Evolutionary conservation across 2,329 filamentous ascomycete genomes (phyloP).

Genomic region (Dactylonectria estremocensis): DNA sequence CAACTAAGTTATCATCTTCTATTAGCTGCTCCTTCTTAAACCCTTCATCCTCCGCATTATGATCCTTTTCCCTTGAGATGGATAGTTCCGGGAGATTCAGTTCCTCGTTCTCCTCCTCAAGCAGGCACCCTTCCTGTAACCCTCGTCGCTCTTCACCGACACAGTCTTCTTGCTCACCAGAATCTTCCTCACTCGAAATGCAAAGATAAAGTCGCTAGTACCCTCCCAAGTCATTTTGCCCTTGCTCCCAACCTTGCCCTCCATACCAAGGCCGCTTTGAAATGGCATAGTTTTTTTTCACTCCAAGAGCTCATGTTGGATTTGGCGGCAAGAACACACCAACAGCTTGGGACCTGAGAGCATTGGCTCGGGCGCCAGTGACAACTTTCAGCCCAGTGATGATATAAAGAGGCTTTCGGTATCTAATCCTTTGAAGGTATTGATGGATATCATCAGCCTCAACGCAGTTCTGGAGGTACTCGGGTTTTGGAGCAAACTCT

Average conservation of each 20-base stretch:
- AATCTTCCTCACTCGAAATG: constrained; percentile 28
- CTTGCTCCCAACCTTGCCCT: background rate
- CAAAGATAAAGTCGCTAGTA: constrained; percentile 31
- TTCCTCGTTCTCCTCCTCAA: constrained; percentile 1
- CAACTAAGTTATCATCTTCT: background rate
- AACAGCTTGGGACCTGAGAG: background rate
- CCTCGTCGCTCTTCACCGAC: background rate
- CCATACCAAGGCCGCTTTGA: background rate
- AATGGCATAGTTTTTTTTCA: background rate
- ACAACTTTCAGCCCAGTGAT: constrained; percentile 32
- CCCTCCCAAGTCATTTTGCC: constrained; percentile 16
- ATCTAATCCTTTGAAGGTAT: constrained; percentile 2
- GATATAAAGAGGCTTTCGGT: constrained; percentile 31
- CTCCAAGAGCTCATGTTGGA: constrained; percentile 13
- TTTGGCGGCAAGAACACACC: background rate
- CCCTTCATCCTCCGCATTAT: constrained; percentile 14
- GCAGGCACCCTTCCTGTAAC: constrained; percentile 16
- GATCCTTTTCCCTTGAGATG: background rate
- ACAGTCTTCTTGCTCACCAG: background rate
- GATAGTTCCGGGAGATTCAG: background rate
- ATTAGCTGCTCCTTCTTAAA: constrained; percentile 9
- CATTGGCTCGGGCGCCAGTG: constrained; percentile 18
- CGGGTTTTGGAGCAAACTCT: constrained; percentile 19
- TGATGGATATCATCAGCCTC: background rate
- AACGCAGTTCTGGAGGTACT: constrained; percentile 27